A percentile compares a stretch with the other conserved stretches of the same genome.
Evolutionary conservation across 2,329 filamentous ascomycete species (phyloP).

Genomic region (Ophiostoma ips): DNA sequence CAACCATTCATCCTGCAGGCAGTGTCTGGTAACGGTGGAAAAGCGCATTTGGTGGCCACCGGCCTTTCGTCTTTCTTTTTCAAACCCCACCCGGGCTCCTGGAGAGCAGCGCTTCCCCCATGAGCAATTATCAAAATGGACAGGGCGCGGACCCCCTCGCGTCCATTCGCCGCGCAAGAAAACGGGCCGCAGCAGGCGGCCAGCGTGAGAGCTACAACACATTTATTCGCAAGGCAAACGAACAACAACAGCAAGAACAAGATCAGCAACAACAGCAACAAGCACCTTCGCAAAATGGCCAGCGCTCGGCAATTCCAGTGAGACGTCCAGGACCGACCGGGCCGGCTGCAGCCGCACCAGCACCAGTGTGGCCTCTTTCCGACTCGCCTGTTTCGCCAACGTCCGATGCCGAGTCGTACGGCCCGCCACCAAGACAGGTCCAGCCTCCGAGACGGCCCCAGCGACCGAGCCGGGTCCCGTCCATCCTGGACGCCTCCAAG

Average conservation of each 20-base stretch:
- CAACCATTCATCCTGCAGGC: background rate
- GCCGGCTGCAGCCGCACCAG: constrained; percentile 20
- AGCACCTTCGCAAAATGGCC: background rate
- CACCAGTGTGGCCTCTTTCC: constrained; percentile 40
- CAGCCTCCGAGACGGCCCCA: constrained; percentile 44
- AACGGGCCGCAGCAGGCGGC: constrained; percentile 32
- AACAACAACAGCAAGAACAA: constrained; percentile 9
- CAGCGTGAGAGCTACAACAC: constrained; percentile 19
- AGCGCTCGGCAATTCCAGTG: background rate
- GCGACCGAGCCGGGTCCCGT: constrained; percentile 45
- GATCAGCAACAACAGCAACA: constrained; percentile 8
- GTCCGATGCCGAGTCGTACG: constrained; percentile 29
- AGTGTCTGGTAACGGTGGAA: constrained; percentile 2
- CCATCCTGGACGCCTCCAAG: constrained; percentile 41
- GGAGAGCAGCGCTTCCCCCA: constrained; percentile 25
- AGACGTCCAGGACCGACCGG: no score
- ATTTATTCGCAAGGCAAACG: constrained; percentile 12
- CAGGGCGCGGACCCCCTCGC: constrained; percentile 34
- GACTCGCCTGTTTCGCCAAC: constrained; percentile 20
- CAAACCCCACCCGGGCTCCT: constrained; percentile 4
- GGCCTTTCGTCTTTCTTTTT: background rate
- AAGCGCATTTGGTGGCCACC: constrained; percentile 11
- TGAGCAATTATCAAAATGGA: constrained; percentile 43
- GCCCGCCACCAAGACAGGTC: constrained; percentile 35
- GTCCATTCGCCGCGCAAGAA: constrained; percentile 41